Percentiles rank a stretch among this genome's conserved stretches.
phyloP scores from a whole-genome alignment of 1,284 basidiomycete species.

The Heimioporus retisporus region DNA sequence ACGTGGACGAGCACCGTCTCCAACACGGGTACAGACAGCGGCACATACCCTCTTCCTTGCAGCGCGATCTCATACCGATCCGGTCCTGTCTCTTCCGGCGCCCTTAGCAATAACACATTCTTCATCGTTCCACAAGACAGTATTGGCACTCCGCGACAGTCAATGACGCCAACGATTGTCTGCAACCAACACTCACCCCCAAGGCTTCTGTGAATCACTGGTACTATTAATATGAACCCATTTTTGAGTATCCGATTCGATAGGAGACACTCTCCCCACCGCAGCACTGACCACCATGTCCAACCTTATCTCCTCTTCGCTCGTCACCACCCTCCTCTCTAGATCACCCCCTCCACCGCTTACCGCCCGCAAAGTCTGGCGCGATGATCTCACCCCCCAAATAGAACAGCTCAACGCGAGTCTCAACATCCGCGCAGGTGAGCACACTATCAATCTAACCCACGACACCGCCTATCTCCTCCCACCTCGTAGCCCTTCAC shows the following conservation, averaged over 20 bases:
- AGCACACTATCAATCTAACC: not conserved
- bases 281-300: constrained; percentile 4
- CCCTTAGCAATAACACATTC: constrained; percentile 66
- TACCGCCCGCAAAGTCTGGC: constrained; percentile 29
- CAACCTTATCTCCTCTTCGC: constrained; percentile 15
- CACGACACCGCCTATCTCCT: not conserved
- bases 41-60: constrained; percentile 52
- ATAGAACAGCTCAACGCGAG: constrained; percentile 33
- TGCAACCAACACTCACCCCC: no score
- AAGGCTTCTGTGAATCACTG: no score
- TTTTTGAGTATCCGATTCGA: not conserved
- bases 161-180: not conserved
- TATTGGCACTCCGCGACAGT: not conserved
- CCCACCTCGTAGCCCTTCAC: constrained; percentile 29
- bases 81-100: constrained; percentile 51
- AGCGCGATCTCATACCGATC: constrained; percentile 68
- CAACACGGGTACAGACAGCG: constrained; percentile 72
- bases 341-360: constrained; percentile 30
- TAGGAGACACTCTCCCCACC: not conserved
- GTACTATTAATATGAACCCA: no score
- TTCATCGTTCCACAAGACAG: constrained; percentile 18
- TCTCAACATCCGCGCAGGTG: constrained; percentile 30
- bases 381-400: constrained; percentile 24
- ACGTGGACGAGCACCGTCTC: constrained; percentile 67
- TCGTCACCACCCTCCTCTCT: constrained; percentile 21